A percentile compares a stretch with the other conserved stretches of the same genome.
Conservation (phyloP, 1,284 basidiomycete genomes). For the Melampsora larici-populina region DNA sequence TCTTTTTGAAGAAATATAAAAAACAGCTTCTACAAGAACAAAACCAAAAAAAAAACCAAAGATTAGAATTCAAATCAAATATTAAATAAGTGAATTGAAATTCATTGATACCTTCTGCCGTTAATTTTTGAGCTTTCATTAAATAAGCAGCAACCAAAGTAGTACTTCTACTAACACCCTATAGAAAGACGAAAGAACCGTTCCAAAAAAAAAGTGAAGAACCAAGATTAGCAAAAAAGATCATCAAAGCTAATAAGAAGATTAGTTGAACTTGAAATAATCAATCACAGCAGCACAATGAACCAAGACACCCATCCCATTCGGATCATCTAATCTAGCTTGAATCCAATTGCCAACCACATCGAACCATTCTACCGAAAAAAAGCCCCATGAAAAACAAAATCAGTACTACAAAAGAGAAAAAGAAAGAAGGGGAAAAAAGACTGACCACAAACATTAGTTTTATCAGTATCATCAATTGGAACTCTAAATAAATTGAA, state of each 20-base stretch:
- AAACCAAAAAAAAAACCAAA: conserved; percentile 1
- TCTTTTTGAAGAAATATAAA: conserved; percentile 27
- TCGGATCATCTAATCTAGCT: conserved; percentile 6
- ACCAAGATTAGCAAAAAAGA: no score
- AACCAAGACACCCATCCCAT: conserved; percentile 16
- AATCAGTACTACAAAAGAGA: not conserved
- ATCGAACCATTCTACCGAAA: conserved; percentile 37
- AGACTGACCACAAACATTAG: conserved; percentile 22
- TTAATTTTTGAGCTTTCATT: conserved; percentile 33
- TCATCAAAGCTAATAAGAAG: no score
- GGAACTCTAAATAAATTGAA: conserved; percentile 26
- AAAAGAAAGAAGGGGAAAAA: not conserved
- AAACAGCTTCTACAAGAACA: conserved; percentile 11
- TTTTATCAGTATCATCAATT: conserved; percentile 16
- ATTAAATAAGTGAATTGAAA: not conserved
- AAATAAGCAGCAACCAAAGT: conserved; percentile 37
- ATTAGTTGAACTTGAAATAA: no score
- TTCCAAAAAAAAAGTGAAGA: not conserved
- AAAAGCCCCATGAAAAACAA: not conserved
- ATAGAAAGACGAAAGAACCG: not conserved
- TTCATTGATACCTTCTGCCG: conserved; percentile 18
- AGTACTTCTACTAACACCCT: conserved; percentile 32
- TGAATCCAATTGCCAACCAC: conserved; percentile 32
- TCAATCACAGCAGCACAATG: conserved; percentile 42
- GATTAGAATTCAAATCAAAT: not conserved